A percentile compares a stretch with the other conserved stretches of the same genome.
These are phyloP conservation scores for Firmiana major DNA, from an alignment of 345 rosid genomes.

Conservation along the genomic window DNA sequence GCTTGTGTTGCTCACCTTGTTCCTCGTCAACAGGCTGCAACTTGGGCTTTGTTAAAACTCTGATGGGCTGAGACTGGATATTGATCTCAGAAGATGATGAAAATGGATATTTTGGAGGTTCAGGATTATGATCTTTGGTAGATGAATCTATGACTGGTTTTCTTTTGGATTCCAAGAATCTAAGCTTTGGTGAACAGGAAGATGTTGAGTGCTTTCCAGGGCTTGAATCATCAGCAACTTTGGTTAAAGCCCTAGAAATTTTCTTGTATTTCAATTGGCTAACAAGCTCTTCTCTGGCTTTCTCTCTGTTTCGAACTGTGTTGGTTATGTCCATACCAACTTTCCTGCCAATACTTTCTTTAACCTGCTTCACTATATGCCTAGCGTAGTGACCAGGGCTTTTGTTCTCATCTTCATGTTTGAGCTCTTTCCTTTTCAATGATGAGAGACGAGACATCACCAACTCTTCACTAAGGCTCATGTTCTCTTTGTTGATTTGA, in stretches of 20 bases:
- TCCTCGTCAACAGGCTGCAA: slow-evolving; percentile 18
- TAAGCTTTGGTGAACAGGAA: slow-evolving; percentile 52
- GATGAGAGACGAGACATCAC: slow-evolving; percentile 40
- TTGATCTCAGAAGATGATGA: neutral
- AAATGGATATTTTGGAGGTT: slow-evolving; percentile 22
- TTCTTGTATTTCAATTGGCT: slow-evolving; percentile 43
- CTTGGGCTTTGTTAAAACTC: slow-evolving; percentile 27
- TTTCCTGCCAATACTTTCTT: slow-evolving; percentile 59
- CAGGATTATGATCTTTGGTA: slow-evolving; percentile 20
- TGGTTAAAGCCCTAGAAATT: slow-evolving; percentile 28
- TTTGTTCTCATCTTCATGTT: slow-evolving; percentile 49
- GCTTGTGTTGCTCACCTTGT: slow-evolving; percentile 9
- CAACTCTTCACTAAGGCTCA: slow-evolving; percentile 25
- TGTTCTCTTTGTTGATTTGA: slow-evolving; percentile 68
- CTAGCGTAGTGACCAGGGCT: slow-evolving; percentile 63
- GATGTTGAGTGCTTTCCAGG: slow-evolving; percentile 29
- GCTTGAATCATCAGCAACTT: slow-evolving; percentile 28
- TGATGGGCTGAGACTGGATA: slow-evolving; percentile 14
- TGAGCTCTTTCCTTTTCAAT: slow-evolving; percentile 42
- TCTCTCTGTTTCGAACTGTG: slow-evolving; percentile 45
- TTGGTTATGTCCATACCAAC: slow-evolving; percentile 81
- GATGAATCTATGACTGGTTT: slow-evolving; percentile 17
- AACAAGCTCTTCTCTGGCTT: slow-evolving; percentile 36
- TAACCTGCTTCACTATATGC: slow-evolving; percentile 77
- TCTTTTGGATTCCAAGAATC: slow-evolving; percentile 38